Conservation (phyloP, 78 protist genomes). For the Polysphondylium violaceum region DNA sequence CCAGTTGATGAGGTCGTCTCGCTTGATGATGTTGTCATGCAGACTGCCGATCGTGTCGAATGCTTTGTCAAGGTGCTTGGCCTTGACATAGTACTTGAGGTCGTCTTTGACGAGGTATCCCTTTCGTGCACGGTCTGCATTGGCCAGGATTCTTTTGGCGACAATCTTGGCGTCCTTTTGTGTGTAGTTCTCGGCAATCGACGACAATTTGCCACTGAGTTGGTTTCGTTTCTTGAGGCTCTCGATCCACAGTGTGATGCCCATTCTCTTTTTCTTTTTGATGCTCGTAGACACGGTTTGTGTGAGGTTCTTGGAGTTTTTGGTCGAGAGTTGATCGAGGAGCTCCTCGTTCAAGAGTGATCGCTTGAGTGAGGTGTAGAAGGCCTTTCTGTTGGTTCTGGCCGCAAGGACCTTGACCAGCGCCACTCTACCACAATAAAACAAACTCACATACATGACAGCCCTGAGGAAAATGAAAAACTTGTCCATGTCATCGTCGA, state of each 20-base stretch:
- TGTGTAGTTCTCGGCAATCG: constrained; percentile 30
- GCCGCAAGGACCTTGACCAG: constrained; percentile 59
- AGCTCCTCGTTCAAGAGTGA: constrained; percentile 57
- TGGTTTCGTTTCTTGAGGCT: constrained; percentile 12
- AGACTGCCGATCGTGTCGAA: constrained; percentile 47
- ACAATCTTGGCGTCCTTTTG: constrained; percentile 36
- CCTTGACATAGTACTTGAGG: constrained; percentile 35
- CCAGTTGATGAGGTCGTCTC: constrained; percentile 45
- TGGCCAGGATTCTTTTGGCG: constrained; percentile 34
- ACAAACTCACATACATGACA: constrained; percentile 43
- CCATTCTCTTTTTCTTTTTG: constrained; percentile 52
- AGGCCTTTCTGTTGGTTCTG: constrained; percentile 71
- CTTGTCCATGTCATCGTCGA: neutral
- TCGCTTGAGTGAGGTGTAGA: constrained; percentile 35
- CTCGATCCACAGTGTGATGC: constrained; percentile 56
- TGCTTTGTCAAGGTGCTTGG: constrained; percentile 40
- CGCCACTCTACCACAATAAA: constrained; percentile 59
- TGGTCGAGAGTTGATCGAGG: constrained; percentile 39
- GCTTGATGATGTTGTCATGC: constrained; percentile 1
- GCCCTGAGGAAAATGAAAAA: constrained; percentile 41
- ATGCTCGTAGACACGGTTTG: constrained; percentile 38
- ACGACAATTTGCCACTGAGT: constrained; percentile 36
- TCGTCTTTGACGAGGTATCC: constrained; percentile 37
- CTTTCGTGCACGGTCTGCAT: constrained; percentile 39
- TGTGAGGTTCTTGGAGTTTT: neutral